A percentile compares a stretch with the other conserved stretches of the same genome.
phyloP scores from a whole-genome alignment of 2,329 filamentous ascomycete genomes.

The Alternaria sp. region DNA sequence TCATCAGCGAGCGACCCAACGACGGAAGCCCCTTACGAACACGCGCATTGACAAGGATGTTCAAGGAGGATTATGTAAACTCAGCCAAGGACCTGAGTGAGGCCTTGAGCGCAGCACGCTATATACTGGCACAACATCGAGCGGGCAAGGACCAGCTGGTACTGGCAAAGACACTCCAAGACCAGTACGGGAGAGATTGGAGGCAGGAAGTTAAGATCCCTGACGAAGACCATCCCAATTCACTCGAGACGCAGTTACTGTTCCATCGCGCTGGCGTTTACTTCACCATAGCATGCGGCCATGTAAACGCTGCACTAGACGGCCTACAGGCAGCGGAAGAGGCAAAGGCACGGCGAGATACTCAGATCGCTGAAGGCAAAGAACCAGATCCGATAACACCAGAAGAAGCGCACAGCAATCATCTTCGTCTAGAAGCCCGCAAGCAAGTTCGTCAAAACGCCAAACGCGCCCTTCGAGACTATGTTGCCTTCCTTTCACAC shows the following conservation, averaged over 20 bases:
- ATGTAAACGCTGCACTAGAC: conserved; percentile 67
- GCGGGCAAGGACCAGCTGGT: conserved; percentile 62
- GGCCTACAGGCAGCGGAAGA: conserved; percentile 55
- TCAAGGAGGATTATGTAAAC: conserved; percentile 76
- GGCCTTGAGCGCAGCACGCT: conserved; percentile 66
- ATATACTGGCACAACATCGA: conserved; percentile 63
- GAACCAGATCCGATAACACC: conserved; percentile 50
- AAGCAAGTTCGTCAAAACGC: conserved; percentile 77
- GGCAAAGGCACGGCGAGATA: conserved; percentile 38
- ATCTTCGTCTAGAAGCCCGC: conserved; percentile 65
- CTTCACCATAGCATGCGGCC: conserved; percentile 73
- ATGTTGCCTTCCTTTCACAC: conserved; percentile 72
- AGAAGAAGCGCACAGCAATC: conserved; percentile 59
- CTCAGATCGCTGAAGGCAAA: conserved; percentile 37
- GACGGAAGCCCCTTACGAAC: conserved; percentile 75
- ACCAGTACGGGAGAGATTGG: conserved; percentile 56
- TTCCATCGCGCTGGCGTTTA: conserved; percentile 80
- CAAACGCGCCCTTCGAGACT: conserved; percentile 78
- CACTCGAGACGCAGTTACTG: conserved; percentile 75
- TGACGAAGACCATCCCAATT: conserved; percentile 74
- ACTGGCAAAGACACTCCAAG: conserved; percentile 56
- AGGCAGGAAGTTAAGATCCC: conserved; percentile 61
- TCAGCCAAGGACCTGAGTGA: conserved; percentile 75
- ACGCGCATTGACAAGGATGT: conserved; percentile 75
- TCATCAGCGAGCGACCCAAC: conserved; percentile 69